A percentile compares a stretch with the other conserved stretches of the same genome.
Evolutionary conservation across 2,329 filamentous ascomycete species (phyloP).

Genomic region (Colletotrichum chrysophilum): DNA sequence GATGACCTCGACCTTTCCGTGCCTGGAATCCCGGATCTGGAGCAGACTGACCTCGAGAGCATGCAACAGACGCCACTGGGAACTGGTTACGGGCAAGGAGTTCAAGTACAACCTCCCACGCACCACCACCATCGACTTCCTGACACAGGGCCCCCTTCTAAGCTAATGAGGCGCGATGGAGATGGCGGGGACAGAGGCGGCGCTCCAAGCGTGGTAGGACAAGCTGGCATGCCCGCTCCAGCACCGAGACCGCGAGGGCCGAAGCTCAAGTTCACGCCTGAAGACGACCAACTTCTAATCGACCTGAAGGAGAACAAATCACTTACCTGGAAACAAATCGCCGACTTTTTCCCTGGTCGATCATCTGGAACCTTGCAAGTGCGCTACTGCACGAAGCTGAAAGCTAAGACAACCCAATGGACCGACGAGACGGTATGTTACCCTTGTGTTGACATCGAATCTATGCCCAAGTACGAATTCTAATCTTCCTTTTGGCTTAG

Average conservation of each 20-base stretch:
- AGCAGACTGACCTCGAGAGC: constrained; percentile 59
- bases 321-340: constrained; percentile 96
- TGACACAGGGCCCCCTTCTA: constrained; percentile 72
- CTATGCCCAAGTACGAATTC: background rate
- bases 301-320: constrained; percentile 95
- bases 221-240: constrained; percentile 85
- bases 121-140: constrained; percentile 86
- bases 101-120: constrained; percentile 55
- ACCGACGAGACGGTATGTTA: constrained; percentile 86
- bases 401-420: constrained; percentile 93
- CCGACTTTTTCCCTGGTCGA: constrained; percentile 91
- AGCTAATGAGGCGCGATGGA: constrained; percentile 68
- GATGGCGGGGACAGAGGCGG: constrained; percentile 62
- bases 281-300: constrained; percentile 87
- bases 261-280: constrained; percentile 92
- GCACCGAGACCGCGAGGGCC: constrained; percentile 82
- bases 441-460: background rate
- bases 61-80: constrained; percentile 60
- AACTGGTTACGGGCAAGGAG: constrained; percentile 53
- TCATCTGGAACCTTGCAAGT: constrained; percentile 92
- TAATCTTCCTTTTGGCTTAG: constrained; percentile 46
- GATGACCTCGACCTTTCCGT: constrained; percentile 65
- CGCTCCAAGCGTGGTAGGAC: constrained; percentile 84
- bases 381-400: constrained; percentile 92
- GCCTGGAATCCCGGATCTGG: constrained; percentile 55